Evolutionary conservation across 345 rosid genomes (phyloP), one percentile per base, ranked within the genome.

Genomic region (Corchorus capsularis): DNA sequence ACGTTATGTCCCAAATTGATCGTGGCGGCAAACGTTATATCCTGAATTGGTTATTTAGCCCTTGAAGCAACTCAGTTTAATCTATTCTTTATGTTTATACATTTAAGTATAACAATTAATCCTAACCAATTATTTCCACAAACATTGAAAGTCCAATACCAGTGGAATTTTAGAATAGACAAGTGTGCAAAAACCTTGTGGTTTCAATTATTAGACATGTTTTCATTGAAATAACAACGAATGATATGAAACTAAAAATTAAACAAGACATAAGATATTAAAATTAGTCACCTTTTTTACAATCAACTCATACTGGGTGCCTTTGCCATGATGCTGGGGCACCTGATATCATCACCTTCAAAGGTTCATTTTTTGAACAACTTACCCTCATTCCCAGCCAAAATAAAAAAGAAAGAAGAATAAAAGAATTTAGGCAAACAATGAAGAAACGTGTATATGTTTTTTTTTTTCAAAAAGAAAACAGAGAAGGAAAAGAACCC

Each of bases 241-340:
- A 47, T 22, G 1, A 46, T 32, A 16, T 12, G 41, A 46, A 55
- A 20, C 1, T 11, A 5, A 37, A 39, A 39, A 55, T 6, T 12
- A 19, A 71, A 41, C 22, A 46, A 20, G 4, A 37, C 59, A 15
- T 27, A 27, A 27, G 27, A 27, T 27, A 27, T 27, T 27, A 39
- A 56, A 54, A 43, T 62, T 13, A 61, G 56, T 77, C 83, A 93
- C 98, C 94, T 90, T 91, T 13, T 88, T 84, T 75, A 85, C 96
- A 49, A 92, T 89, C 69, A 93, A 81, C 73, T 93, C 96, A 75
- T 97, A 90, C 77, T 93, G 99, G 73, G 99, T 89, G 64, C 99
- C 96, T 85, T 93, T 95, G 55, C 99, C 98, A 1, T n/a, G 94
- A 95, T 9, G 97, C 97, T 0, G 98, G 94, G 39, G 98, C 98